A percentile compares a stretch with the other conserved stretches of the same genome.
Conservation (phyloP, 2,329 filamentous ascomycete species). For the Sporothrix brunneoviolacea region DNA sequence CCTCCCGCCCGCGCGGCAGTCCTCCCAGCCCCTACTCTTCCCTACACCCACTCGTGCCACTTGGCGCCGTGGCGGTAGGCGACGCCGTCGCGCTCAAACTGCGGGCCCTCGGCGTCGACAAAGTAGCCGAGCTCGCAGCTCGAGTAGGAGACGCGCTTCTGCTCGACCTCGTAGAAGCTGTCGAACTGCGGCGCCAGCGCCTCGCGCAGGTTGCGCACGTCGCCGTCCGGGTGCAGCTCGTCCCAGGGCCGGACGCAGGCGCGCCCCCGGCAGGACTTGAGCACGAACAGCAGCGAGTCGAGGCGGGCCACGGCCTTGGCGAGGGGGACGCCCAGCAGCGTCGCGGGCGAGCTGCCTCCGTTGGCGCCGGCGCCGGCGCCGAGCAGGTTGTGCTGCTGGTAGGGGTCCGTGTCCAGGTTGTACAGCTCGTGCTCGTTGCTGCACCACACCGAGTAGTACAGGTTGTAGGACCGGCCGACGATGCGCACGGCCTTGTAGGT, state of each 20-base stretch:
- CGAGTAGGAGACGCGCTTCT: conserved; percentile 44
- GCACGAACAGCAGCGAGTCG: conserved; percentile 51
- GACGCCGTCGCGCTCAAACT: conserved; percentile 28
- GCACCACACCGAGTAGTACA: conserved; percentile 65
- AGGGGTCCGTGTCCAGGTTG: conserved; percentile 41
- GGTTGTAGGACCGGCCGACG: conserved; percentile 46
- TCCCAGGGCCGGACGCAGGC: conserved; percentile 52
- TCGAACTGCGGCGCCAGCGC: conserved; percentile 45
- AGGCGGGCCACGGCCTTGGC: conserved; percentile 42
- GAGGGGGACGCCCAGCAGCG: conserved; percentile 29
- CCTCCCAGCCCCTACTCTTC: too few species aligned
- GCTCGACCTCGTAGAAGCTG: conserved; percentile 42
- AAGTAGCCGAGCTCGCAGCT: conserved; percentile 53
- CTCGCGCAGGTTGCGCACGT: conserved; percentile 44
- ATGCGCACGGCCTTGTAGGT: conserved; percentile 58
- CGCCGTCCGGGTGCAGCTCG: conserved; percentile 46
- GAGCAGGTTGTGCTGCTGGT: conserved; percentile 42
- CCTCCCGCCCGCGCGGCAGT: conserved; percentile 1
- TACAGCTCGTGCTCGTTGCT: conserved; percentile 62
- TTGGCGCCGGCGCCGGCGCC: conserved; percentile 13
- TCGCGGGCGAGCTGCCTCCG: conserved; percentile 11
- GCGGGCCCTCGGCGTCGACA: conserved; percentile 47
- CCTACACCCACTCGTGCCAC: conserved; percentile 27
- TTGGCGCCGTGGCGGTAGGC: conserved; percentile 22
- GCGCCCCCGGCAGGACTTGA: conserved; percentile 52